Evolutionary conservation across 805 yeast genomes (phyloP), one percentile per base, ranked within the genome.

Genomic region (Ogataea minuta): DNA sequence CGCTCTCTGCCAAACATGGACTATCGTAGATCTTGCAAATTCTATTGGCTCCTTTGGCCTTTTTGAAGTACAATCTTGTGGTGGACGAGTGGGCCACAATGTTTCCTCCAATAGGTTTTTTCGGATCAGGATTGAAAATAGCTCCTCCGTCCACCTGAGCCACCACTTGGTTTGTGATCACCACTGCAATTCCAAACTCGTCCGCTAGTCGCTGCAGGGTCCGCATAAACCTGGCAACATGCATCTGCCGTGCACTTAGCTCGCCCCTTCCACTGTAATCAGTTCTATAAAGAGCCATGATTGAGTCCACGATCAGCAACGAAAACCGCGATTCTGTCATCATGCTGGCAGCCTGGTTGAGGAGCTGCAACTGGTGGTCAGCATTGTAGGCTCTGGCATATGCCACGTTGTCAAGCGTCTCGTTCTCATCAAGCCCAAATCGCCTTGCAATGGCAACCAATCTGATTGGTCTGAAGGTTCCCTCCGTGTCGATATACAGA

Each of bases 31-130:
- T 85, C 63, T 88, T 89, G 68, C 98, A 93, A 17, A 87, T 81
- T 71, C 99, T 82, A 57, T 86, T 90, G 51, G 88, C 95, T 12
- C 84, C 97, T 54, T 82, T 79, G 37, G 96, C 96, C 66, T 93
- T 93, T 57, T 83, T 84, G 62, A 93, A 81, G 39, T 85, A 84
- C 43, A 93, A 72, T 56, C 99, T 76, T 2, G 99, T 93, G 5
- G 98, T 91, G 2, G 97, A 89, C 13, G 95, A 81, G 62, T 93
- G 99, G 1, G 98, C 99, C 61, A 93, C 83, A 53, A 93, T 93
- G 58, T 93, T 91, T 54, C 99, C 99, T 46, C 99, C 99, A 51
- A 93, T 91, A 12, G 99, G 99, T 62, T 93, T 93, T 63, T 93
- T 93, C 11, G 98, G 97, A 62, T 93, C 99, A 1, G 96, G 95